A percentile compares a stretch with the other conserved stretches of the same genome.
phyloP scores from a whole-genome alignment of 2,329 filamentous ascomycete genomes.

The Tolypocladium inflatum region DNA sequence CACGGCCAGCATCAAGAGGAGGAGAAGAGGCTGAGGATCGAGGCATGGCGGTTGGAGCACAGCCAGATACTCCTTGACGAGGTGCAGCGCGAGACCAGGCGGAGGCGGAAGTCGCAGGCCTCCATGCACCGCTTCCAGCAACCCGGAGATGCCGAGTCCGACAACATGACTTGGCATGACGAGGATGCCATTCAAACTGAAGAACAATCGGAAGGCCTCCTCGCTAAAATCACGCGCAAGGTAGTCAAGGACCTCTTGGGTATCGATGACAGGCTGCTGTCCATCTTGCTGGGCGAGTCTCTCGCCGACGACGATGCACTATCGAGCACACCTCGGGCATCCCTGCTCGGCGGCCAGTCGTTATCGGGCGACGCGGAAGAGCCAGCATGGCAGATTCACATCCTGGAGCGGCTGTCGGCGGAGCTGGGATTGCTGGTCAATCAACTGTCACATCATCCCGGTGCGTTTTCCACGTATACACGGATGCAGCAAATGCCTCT shows the following conservation, averaged over 20 bases:
- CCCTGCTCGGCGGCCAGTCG: slow-evolving; percentile 18
- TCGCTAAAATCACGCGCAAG: slow-evolving; percentile 72
- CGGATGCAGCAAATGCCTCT: slow-evolving; percentile 54
- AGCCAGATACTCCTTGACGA: slow-evolving; percentile 78
- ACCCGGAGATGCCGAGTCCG: slow-evolving; percentile 22
- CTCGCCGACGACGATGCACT: slow-evolving; percentile 46
- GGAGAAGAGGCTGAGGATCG: slow-evolving; percentile 76
- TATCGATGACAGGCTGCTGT: slow-evolving; percentile 76
- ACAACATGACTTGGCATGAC: slow-evolving; percentile 42
- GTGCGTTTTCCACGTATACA: slow-evolving; percentile 77
- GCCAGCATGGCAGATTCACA: slow-evolving; percentile 61
- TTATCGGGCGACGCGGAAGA: slow-evolving; percentile 24
- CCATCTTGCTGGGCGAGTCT: slow-evolving; percentile 77
- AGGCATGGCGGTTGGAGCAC: slow-evolving; percentile 87
- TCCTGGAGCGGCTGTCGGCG: slow-evolving; percentile 75
- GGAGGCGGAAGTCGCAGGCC: slow-evolving; percentile 53
- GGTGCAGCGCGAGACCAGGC: slow-evolving; percentile 74
- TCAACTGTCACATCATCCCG: slow-evolving; percentile 70
- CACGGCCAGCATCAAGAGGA: slow-evolving; percentile 50
- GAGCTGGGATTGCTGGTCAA: slow-evolving; percentile 80
- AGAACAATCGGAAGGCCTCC: slow-evolving; percentile 57
- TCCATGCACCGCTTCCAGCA: slow-evolving; percentile 25
- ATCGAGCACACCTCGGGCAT: slow-evolving; percentile 37
- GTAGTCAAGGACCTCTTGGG: slow-evolving; percentile 86
- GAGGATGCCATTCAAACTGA: slow-evolving; percentile 34